Base-by-base conservation (phyloP, 192 early-diverging fungal species). In the Backusella sp. region DNA sequence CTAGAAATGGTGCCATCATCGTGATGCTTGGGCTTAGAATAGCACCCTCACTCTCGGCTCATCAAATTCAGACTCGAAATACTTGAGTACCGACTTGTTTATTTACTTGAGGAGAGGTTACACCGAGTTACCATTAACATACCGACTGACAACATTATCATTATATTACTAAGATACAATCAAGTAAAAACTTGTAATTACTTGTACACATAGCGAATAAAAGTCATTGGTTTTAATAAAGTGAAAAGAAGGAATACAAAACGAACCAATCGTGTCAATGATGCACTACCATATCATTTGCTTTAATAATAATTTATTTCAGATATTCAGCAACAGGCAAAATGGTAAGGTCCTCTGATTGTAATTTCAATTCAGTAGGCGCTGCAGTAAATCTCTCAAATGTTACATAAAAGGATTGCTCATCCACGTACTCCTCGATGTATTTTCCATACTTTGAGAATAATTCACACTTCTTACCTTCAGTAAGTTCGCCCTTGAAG, bases 321-420 rank as follows among this genome's bases (percentile, higher is more conserved):
- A 69, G 19, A 39, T 69, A 23, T 21, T 69, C 37, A 69, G 68
- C 21, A 41, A 69, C 11, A 23, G 68, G 68, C 39, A 23, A 23
- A 69, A 69, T 69, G 21, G 21, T 69, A 37, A 69, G 21, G 37
- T 39, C 37, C 3, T 69, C 68, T 69, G 42, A 41, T 2, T 71
- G 39, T 49, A 46, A 17, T 44, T 30, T 26, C 19, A 26, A 17
- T 49, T 49, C 70, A 28, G 19, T 19, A n/a, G 30, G 66, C 39
- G 68, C 65, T 34, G 39, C 34, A 19, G 2, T 37, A 4, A 76
- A 65, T 23, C 70, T 49, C 17, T 73, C 72, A 56, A 66, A 78
- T 9, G 67, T 44, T 21, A 78, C 77, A 68, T 56, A 73, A 30
- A 42, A 72, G 1, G 77, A 73, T 4, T 9, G 17, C 23, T 73